Percentiles rank a stretch among this genome's conserved stretches.
phyloP scores from a whole-genome alignment of 2,329 filamentous ascomycete genomes.

The Penicillium frequentans region DNA sequence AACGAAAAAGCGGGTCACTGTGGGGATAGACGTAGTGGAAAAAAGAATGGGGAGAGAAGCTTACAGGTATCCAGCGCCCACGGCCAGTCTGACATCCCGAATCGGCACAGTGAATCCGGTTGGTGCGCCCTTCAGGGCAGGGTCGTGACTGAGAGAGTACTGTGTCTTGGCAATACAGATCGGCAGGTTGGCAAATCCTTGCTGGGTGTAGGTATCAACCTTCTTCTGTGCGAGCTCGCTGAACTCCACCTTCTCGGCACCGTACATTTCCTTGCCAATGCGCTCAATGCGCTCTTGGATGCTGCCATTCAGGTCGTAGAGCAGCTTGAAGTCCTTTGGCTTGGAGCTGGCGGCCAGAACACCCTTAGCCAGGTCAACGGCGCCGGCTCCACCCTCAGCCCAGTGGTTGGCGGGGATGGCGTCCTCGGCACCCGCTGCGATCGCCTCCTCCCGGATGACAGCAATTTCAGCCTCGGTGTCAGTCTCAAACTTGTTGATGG shows the following conservation, averaged over 20 bases:
- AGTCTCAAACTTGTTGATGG: conserved; percentile 94
- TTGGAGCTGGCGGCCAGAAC: conserved; percentile 81
- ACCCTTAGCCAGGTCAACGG: conserved; percentile 81
- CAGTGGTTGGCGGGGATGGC: conserved; percentile 95
- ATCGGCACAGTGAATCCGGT: conserved; percentile 94
- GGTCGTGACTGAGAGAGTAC: conserved; percentile 92
- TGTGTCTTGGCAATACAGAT: conserved; percentile 99
- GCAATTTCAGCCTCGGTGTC: conserved; percentile 91
- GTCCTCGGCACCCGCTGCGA: conserved; percentile 89
- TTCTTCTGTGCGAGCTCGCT: conserved; percentile 93
- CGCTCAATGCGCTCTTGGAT: conserved; percentile 87
- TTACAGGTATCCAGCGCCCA: conserved; percentile 88
- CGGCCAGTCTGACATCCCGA: conserved; percentile 88
- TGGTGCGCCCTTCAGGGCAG: conserved; percentile 89
- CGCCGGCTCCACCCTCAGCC: conserved; percentile 90
- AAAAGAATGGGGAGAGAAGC: conserved; percentile 32
- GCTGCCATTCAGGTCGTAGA: conserved; percentile 76
- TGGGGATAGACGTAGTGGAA: neutral
- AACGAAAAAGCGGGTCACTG: conserved; percentile 34
- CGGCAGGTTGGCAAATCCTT: conserved; percentile 88
- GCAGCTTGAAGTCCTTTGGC: conserved; percentile 81
- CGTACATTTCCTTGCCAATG: conserved; percentile 93
- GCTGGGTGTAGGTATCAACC: conserved; percentile 89
- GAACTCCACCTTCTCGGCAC: conserved; percentile 84
- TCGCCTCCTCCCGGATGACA: conserved; percentile 84